Evolutionary conservation across 805 yeast species (phyloP).

Genomic region (Candida alai): DNA sequence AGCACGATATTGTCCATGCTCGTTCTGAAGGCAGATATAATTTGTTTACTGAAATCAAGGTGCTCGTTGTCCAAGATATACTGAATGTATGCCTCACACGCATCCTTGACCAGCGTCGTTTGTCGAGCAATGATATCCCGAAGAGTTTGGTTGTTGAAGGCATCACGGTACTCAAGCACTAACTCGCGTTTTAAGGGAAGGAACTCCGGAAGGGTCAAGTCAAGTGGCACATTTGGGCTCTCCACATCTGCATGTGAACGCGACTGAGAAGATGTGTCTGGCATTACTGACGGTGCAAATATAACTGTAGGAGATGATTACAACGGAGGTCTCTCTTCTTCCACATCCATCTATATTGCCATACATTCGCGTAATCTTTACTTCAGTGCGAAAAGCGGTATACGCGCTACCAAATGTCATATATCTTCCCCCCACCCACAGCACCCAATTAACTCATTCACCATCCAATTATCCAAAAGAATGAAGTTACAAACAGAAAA

Average conservation of each 20-base stretch:
- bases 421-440: too few species aligned
- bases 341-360: too few species aligned
- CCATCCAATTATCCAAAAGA: too few species aligned
- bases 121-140: slow-evolving; percentile 8
- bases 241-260: slow-evolving; percentile 1
- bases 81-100: slow-evolving; percentile 13
- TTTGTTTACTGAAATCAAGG: slow-evolving; percentile 8
- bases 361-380: too few species aligned
- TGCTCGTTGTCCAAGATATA: slow-evolving; percentile 7
- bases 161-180: slow-evolving; percentile 13
- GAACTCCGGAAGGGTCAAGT: slow-evolving; percentile 12
- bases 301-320: too few species aligned
- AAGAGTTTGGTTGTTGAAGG: slow-evolving; percentile 7
- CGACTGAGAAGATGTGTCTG: slow-evolving; percentile 1
- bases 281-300: too few species aligned
- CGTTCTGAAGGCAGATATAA: slow-evolving; percentile 8
- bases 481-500: too few species aligned
- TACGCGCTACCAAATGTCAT: too few species aligned
- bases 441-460: too few species aligned
- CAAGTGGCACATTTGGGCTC: not conserved
- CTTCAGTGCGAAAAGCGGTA: too few species aligned
- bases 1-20: slow-evolving; percentile 14
- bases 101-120: slow-evolving; percentile 9
- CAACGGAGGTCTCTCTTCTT: too few species aligned
- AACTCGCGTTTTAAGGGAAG: slow-evolving; percentile 13